A percentile compares a stretch with the other conserved stretches of the same genome.
Evolutionary conservation across 2,329 filamentous ascomycete species (phyloP).

Genomic region (Pseudocercospora musae): DNA sequence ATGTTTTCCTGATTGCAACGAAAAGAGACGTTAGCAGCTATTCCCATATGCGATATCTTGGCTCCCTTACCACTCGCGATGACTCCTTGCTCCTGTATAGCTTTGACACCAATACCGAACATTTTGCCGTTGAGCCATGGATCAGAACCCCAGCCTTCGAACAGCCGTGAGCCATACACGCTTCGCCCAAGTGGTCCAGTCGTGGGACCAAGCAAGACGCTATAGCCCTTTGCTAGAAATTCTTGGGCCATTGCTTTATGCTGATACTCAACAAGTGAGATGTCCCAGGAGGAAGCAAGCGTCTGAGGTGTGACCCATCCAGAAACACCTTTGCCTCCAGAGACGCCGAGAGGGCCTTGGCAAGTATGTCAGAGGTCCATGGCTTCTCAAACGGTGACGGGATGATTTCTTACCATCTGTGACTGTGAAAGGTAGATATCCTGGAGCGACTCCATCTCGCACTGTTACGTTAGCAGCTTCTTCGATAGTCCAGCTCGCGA

Average conservation of each 20-base stretch:
- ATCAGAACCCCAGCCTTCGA: slow-evolving; percentile 64
- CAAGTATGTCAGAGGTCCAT: background rate
- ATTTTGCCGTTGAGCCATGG: slow-evolving; percentile 57
- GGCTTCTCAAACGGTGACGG: background rate
- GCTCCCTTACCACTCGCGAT: background rate
- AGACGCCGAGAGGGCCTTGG: background rate
- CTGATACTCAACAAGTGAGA: slow-evolving; percentile 9
- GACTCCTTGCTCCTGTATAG: slow-evolving; percentile 43
- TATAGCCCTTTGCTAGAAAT: slow-evolving; percentile 16
- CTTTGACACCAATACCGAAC: slow-evolving; percentile 49
- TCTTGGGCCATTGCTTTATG: slow-evolving; percentile 16
- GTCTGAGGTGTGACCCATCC: background rate
- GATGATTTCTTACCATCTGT: background rate
- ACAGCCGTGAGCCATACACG: slow-evolving; percentile 11
- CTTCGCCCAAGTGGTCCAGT: background rate
- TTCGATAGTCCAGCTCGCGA: background rate
- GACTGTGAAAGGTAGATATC: background rate
- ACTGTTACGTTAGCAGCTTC: no score
- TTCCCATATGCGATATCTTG: no score
- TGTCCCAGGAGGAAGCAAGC: slow-evolving; percentile 22
- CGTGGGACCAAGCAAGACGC: slow-evolving; percentile 14
- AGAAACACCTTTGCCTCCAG: no score
- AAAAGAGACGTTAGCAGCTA: background rate
- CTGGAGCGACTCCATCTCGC: no score
- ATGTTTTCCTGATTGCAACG: background rate